Base-by-base conservation (phyloP, 192 early-diverging fungal species). In the Coemansia sp. region DNA sequence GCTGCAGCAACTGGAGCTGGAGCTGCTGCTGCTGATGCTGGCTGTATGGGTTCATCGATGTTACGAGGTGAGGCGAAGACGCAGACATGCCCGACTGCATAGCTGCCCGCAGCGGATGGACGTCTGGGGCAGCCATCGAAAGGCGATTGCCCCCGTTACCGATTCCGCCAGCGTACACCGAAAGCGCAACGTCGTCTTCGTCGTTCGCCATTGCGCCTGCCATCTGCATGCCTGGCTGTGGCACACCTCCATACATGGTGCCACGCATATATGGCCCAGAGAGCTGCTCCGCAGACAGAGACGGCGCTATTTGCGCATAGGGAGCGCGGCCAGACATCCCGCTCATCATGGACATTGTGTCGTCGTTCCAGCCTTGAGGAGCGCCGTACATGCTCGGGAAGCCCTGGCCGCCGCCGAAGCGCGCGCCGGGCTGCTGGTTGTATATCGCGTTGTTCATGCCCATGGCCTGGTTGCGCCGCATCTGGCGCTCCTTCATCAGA, bases 61-160 rank as follows among this genome's bases (percentile, higher is more conserved):
- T 61, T 1, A 61, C 69, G 54, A 81, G 61, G 19, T 81, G 73
- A n/a, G 78, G 78, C 48, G 78, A 58, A 30, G 78, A 81, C 22
- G 62, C 42, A 19, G 78, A 81, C 78, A 81, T 81, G 22, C 78
- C 69, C 6, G 78, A 81, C 64, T 76, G 73, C 78, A 81, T 81
- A 13, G 78, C 73, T 10, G 78, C 78, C 9, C 78, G 73, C 67
- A 81, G 64, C 53, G 78, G 78, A 29, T 81, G 78, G 35, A 75
- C 63, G 54, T 81, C 78, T 3, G 61, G 58, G 6, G 60, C 61
- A 7, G 75, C 72, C 67, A 81, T 69, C 19, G 73, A 75, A 63
- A 70, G 66, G 14, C 73, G 67, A 27, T 60, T 64, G 11, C 64
- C 59, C 4, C 49, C 67, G 32, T 56, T 68, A 10, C 51, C 39